Percentiles rank a stretch among this genome's conserved stretches.
These are phyloP conservation scores for Larix sibirica DNA, from an alignment of 83 land plant genomes.

Conservation along the genomic window DNA sequence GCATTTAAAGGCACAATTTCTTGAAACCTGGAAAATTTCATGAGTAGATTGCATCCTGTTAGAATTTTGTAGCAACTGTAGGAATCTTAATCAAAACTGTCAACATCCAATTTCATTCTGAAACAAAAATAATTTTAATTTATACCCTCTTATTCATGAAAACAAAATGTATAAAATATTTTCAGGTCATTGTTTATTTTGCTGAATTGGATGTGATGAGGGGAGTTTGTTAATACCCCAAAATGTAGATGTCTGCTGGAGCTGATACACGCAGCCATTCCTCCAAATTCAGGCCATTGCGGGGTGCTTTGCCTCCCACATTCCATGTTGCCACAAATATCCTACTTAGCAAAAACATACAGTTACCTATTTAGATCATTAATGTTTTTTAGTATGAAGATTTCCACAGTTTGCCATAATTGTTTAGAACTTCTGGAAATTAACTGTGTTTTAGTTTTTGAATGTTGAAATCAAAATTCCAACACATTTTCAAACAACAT, in stretches of 20 bases:
- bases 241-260: slow-evolving; percentile 69
- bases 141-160: neutral
- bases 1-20: slow-evolving; percentile 88
- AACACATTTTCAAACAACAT: no score
- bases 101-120: neutral
- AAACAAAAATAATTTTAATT: neutral
- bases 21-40: slow-evolving; percentile 62
- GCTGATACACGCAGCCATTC: slow-evolving; percentile 44
- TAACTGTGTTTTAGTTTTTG: no score
- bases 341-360: slow-evolving; percentile 25
- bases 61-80: neutral
- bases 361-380: neutral
- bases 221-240: slow-evolving; percentile 39
- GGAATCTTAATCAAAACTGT: neutral
- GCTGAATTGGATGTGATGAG: neutral
- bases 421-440: no score
- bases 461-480: no score
- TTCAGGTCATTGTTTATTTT: neutral
- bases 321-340: slow-evolving; percentile 78
- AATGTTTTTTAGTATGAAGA: no score
- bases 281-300: slow-evolving; percentile 40
- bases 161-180: neutral
- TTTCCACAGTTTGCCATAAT: no score
- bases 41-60: neutral
- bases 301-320: slow-evolving; percentile 70